Evolutionary conservation across 2,329 filamentous ascomycete genomes (phyloP).

Genomic region (Penicillium vulpinum): DNA sequence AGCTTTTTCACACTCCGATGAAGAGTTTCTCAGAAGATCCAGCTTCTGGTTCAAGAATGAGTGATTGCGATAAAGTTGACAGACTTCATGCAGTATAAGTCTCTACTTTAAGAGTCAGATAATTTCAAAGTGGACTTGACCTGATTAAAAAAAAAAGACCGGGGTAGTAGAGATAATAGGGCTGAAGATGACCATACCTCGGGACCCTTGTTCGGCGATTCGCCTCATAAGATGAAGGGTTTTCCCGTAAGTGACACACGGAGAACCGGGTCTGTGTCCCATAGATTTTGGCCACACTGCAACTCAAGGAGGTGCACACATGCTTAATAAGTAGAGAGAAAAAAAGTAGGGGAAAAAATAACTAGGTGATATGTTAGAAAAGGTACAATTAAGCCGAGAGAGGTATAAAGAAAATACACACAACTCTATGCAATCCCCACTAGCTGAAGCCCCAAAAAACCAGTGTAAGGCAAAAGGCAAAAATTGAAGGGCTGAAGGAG

Average conservation of each 20-base stretch:
- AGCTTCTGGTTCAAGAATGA: conserved; percentile 20
- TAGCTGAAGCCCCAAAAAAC: not conserved
- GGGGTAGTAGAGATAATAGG: conserved; percentile 15
- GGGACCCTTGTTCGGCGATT: conserved; percentile 24
- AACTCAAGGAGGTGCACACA: conserved; percentile 19
- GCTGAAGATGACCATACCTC: conserved; percentile 21
- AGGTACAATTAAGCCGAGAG: not conserved
- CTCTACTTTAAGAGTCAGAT: conserved; percentile 21
- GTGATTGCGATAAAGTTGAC: not conserved
- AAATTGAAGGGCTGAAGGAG: not conserved
- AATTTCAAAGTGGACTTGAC: conserved; percentile 7
- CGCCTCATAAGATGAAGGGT: conserved; percentile 30
- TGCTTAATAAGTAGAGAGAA: conserved; percentile 8
- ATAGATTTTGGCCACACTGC: conserved; percentile 20
- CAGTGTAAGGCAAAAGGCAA: not conserved
- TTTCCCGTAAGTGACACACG: conserved; percentile 27
- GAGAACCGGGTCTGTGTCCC: conserved; percentile 24
- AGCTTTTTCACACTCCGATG: conserved; percentile 15
- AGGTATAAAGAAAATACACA: conserved; percentile 1
- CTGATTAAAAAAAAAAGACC: not conserved
- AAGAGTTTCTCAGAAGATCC: conserved; percentile 17
- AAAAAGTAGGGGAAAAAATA: not conserved
- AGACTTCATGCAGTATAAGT: conserved; percentile 15
- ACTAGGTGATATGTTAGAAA: not conserved
- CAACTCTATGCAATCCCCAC: not conserved